Evolutionary conservation across 2,329 filamentous ascomycete genomes (phyloP).

Genomic region (Zelopaecilomyces penicillatus): DNA sequence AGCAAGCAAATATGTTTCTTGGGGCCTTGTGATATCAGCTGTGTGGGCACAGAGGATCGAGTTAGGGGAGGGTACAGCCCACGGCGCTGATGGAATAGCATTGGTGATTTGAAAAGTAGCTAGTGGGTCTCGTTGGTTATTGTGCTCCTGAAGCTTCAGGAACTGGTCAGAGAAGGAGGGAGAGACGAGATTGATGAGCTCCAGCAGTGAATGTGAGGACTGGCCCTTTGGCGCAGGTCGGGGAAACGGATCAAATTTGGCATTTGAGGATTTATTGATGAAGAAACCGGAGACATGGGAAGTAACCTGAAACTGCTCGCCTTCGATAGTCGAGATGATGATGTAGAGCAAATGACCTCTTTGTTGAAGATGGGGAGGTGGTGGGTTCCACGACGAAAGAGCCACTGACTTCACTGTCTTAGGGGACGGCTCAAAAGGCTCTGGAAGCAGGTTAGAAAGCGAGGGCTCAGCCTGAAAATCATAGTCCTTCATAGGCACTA

Average conservation of each 20-base stretch:
- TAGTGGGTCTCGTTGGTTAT: slow-evolving; percentile 76
- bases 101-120: slow-evolving; percentile 95
- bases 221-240: slow-evolving; percentile 68
- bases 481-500: slow-evolving; percentile 55
- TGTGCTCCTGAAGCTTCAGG: slow-evolving; percentile 70
- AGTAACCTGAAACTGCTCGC: slow-evolving; percentile 90
- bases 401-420: slow-evolving; percentile 88
- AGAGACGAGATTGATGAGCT: slow-evolving; percentile 69
- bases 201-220: slow-evolving; percentile 77
- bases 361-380: slow-evolving; percentile 82
- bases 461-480: slow-evolving; percentile 64
- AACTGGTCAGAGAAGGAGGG: slow-evolving; percentile 75
- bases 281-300: slow-evolving; percentile 92
- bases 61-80: slow-evolving; percentile 68
- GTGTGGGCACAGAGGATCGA: slow-evolving; percentile 62
- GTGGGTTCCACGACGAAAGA: slow-evolving; percentile 92
- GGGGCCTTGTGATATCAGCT: slow-evolving; percentile 77
- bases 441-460: slow-evolving; percentile 64
- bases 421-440: slow-evolving; percentile 57
- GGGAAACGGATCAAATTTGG: slow-evolving; percentile 88
- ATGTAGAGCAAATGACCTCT: slow-evolving; percentile 91
- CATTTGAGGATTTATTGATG: slow-evolving; percentile 91
- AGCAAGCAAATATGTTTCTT: slow-evolving; percentile 84
- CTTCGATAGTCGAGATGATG: slow-evolving; percentile 81
- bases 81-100: slow-evolving; percentile 83